These are phyloP conservation scores for Endocarpon pusillum DNA, from an alignment of 495 filamentous ascomycete species.

Conservation along the genomic window DNA sequence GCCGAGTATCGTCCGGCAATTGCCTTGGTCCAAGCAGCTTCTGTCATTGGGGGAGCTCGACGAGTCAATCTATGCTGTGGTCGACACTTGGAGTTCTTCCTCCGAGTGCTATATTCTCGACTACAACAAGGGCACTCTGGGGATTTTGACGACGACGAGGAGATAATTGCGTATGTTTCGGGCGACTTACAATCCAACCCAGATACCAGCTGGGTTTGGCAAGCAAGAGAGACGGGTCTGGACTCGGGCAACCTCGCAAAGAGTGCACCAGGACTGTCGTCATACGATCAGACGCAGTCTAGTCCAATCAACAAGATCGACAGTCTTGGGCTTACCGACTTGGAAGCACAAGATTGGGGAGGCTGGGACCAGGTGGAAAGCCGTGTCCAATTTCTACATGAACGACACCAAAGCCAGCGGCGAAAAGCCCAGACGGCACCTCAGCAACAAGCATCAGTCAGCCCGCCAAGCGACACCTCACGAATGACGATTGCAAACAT, in stretches of 20 bases:
- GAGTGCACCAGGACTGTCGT: conserved; percentile 8
- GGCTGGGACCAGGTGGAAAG: conserved; percentile 37
- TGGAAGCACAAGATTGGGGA: conserved; percentile 23
- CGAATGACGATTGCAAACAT: conserved; percentile 72
- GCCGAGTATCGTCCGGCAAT: conserved; percentile 55
- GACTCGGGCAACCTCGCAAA: conserved; percentile 5
- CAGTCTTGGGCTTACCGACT: conserved; percentile 2
- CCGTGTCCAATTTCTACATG: conserved; percentile 28
- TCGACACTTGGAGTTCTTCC: conserved; percentile 69
- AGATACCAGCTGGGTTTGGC: conserved; percentile 79
- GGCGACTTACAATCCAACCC: conserved; percentile 75
- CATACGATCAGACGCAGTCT: conserved; percentile 1
- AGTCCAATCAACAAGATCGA: neutral
- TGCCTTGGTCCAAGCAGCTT: conserved; percentile 52
- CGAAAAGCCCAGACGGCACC: conserved; percentile 6
- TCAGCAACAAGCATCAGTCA: conserved; percentile 10
- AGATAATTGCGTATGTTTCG: conserved; percentile 75
- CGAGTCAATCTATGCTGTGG: conserved; percentile 65
- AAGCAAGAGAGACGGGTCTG: conserved; percentile 38
- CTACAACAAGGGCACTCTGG: conserved; percentile 32
- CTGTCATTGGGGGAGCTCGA: conserved; percentile 48
- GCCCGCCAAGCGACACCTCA: conserved; percentile 24
- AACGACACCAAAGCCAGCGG: conserved; percentile 19
- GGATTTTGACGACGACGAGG: conserved; percentile 61
- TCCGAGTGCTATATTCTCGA: conserved; percentile 42